phyloP scores from a whole-genome alignment of 768 basidiomycete genomes.

The Suillus paluster region DNA sequence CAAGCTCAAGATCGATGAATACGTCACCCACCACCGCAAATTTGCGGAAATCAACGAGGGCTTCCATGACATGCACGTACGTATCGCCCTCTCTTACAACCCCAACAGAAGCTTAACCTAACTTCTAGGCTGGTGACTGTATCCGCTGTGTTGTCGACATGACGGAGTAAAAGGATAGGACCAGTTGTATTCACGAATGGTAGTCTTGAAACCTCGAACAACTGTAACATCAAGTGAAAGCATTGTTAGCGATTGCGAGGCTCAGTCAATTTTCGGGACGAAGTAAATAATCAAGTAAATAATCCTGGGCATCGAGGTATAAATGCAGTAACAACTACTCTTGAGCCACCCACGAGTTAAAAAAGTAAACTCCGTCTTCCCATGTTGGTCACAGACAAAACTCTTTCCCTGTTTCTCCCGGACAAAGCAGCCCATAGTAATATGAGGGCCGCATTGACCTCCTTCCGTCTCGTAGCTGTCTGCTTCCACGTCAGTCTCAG shows the following conservation, averaged over 20 bases:
- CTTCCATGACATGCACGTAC: slow-evolving; percentile 96
- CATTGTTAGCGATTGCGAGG: background rate
- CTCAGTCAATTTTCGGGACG: background rate
- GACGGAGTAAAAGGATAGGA: slow-evolving; percentile 37
- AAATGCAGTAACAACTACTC: slow-evolving; percentile 13
- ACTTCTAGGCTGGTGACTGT: slow-evolving; percentile 73
- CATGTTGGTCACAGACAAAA: slow-evolving; percentile 60
- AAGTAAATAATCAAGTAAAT: slow-evolving; percentile 9
- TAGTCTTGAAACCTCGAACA: background rate
- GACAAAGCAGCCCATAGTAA: slow-evolving; percentile 73
- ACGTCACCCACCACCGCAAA: slow-evolving; percentile 85
- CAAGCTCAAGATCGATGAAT: slow-evolving; percentile 91
- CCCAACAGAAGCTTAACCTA: slow-evolving; percentile 1
- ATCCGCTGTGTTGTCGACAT: slow-evolving; percentile 97
- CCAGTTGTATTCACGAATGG: slow-evolving; percentile 3
- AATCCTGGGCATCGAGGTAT: slow-evolving; percentile 14
- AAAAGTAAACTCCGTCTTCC: slow-evolving; percentile 27
- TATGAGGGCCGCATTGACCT: slow-evolving; percentile 66
- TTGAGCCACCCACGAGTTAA: slow-evolving; percentile 9
- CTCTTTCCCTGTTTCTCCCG: slow-evolving; percentile 55
- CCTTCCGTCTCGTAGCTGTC: slow-evolving; percentile 70
- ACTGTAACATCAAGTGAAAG: background rate
- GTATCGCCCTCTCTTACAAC: slow-evolving; percentile 34
- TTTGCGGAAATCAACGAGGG: slow-evolving; percentile 82
- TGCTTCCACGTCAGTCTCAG: slow-evolving; percentile 65